Percentiles rank a stretch among this genome's conserved stretches.
Conservation (phyloP, 306 rosid genomes). For the Prunus salicina region DNA sequence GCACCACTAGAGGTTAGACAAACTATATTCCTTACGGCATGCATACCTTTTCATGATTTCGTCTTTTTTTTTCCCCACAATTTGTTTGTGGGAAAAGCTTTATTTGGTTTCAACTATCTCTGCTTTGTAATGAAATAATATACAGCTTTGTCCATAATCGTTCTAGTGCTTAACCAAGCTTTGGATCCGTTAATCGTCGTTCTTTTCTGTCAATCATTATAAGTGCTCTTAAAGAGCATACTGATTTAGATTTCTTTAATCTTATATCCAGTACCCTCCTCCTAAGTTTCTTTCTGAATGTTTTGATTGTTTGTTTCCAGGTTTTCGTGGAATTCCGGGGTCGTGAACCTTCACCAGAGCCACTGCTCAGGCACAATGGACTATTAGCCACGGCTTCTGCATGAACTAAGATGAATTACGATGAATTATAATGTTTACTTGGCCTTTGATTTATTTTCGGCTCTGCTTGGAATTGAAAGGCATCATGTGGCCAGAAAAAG, state of each 20-base stretch:
- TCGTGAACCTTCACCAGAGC: slow-evolving; percentile 92
- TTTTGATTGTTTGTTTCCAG: slow-evolving; percentile 30
- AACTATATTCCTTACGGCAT: not conserved
- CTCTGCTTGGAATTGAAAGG: not conserved
- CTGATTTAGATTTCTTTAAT: not conserved
- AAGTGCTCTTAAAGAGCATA: not conserved
- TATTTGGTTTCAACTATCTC: not conserved
- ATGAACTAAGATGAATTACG: slow-evolving; percentile 30
- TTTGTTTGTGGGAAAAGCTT: not conserved
- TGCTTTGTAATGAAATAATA: not conserved
- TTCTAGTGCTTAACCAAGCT: not conserved
- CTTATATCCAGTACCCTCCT: not conserved
- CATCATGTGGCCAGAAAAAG: too few species aligned
- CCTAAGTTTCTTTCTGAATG: not conserved
- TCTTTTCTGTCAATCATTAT: not conserved
- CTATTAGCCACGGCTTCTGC: slow-evolving; percentile 43
- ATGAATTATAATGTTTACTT: not conserved
- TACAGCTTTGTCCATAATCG: not conserved
- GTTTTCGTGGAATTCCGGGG: slow-evolving; percentile 91
- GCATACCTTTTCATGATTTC: not conserved
- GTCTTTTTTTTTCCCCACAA: not conserved
- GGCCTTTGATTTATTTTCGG: not conserved
- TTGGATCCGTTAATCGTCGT: not conserved
- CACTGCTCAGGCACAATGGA: slow-evolving; percentile 93
- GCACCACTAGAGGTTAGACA: slow-evolving; percentile 68